A percentile compares a stretch with the other conserved stretches of the same genome.
Evolutionary conservation across 1,139 yeast genomes (phyloP).

Genomic region (Magnusiomyces clavatus): DNA sequence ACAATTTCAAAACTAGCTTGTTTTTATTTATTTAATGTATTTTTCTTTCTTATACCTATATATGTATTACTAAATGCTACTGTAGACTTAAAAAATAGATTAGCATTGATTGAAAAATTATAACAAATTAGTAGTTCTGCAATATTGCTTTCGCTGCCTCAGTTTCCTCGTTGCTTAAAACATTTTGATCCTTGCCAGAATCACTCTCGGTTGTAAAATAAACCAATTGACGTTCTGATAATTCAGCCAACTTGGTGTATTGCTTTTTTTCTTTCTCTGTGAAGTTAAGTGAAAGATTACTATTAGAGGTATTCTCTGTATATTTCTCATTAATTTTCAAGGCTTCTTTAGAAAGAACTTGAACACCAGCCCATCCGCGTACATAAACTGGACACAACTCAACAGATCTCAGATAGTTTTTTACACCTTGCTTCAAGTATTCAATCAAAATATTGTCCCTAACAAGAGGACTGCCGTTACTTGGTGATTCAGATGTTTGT

Average conservation of each 20-base stretch:
- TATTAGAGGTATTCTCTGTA: background rate
- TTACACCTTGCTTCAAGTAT: conserved; percentile 36
- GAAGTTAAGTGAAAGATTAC: background rate
- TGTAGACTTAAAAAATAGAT: background rate
- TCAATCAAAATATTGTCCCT: background rate
- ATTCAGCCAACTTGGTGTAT: conserved; percentile 7
- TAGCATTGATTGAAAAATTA: background rate
- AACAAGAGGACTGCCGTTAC: conserved; percentile 1
- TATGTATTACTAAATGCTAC: background rate
- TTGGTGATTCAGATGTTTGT: conserved; percentile 11
- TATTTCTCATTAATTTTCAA: conserved; percentile 13
- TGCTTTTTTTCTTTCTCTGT: conserved; percentile 4
- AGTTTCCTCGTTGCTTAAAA: conserved; percentile 4
- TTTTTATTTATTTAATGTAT: background rate
- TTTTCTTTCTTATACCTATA: background rate
- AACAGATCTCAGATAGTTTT: conserved; percentile 58
- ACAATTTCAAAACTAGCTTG: conserved; percentile 1
- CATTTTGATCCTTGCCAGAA: background rate
- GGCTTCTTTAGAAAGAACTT: conserved; percentile 34
- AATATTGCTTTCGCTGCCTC: conserved; percentile 13
- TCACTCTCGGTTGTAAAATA: conserved; percentile 13
- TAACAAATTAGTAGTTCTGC: conserved; percentile 8
- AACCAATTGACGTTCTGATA: conserved; percentile 12
- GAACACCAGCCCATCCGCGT: conserved; percentile 74
- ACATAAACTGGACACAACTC: conserved; percentile 66